Conservation (phyloP, 208 protist species). For the Borovskyia barvae region DNA sequence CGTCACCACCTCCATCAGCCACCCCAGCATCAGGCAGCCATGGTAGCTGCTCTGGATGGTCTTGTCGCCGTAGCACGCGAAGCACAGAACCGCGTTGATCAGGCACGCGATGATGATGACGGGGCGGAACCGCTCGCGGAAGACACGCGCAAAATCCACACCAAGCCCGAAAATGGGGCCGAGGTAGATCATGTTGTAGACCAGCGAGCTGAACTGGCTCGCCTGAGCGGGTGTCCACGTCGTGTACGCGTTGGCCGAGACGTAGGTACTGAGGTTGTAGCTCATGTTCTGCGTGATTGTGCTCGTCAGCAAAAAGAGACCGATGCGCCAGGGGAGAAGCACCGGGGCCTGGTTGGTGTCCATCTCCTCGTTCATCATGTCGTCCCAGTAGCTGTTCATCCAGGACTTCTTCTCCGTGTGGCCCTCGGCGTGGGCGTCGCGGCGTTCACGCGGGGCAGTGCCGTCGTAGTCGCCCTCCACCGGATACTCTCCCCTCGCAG, state of each 20-base stretch:
- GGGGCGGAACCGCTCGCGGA: constrained; percentile 28
- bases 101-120: constrained; percentile 26
- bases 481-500: background rate
- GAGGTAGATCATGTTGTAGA: constrained; percentile 26
- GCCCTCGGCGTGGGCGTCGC: background rate
- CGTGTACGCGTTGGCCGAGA: background rate
- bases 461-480: background rate
- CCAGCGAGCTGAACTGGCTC: constrained; percentile 17
- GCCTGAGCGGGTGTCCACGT: constrained; percentile 10
- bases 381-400: constrained; percentile 11
- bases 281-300: constrained; percentile 36
- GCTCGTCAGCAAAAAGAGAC: constrained; percentile 27
- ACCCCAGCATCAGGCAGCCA: constrained; percentile 11
- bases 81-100: constrained; percentile 24
- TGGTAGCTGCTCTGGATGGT: background rate
- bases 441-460: background rate
- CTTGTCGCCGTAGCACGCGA: constrained; percentile 14
- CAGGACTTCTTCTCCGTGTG: constrained; percentile 6
- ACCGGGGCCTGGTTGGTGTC: constrained; percentile 10
- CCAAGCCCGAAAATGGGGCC: constrained; percentile 36
- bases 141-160: constrained; percentile 23
- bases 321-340: constrained; percentile 31
- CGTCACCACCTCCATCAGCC: constrained; percentile 21
- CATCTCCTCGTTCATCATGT: constrained; percentile 5
- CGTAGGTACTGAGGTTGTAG: constrained; percentile 5